Percentiles rank a stretch among this genome's conserved stretches.
These are phyloP conservation scores for Nigrograna mackinnonii DNA, from an alignment of 2,329 filamentous ascomycete species.

Conservation along the genomic window DNA sequence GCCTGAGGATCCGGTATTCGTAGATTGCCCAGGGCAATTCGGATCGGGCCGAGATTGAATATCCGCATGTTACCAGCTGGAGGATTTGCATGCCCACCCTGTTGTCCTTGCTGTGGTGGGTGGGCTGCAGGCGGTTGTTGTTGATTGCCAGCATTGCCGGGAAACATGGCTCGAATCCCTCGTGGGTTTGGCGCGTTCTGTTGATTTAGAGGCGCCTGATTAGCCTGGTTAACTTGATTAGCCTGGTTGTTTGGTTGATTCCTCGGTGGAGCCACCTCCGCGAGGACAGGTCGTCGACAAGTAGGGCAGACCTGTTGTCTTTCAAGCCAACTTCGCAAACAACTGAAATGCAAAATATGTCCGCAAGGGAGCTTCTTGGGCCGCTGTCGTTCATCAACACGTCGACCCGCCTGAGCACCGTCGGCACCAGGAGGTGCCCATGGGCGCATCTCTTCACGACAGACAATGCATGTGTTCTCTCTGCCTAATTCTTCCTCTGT, in stretches of 20 bases:
- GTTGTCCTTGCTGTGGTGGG: slow-evolving; percentile 17
- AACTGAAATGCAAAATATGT: slow-evolving; percentile 92
- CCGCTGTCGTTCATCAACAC: slow-evolving; percentile 77
- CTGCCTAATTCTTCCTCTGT: slow-evolving; percentile 80
- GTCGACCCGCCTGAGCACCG: slow-evolving; percentile 38
- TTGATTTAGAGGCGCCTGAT: slow-evolving; percentile 5
- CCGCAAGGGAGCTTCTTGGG: slow-evolving; percentile 97
- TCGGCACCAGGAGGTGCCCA: slow-evolving; percentile 63
- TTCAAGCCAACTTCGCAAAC: slow-evolving; percentile 95
- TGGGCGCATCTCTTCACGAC: slow-evolving; percentile 89
- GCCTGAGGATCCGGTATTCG: slow-evolving; percentile 30
- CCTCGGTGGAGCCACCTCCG: slow-evolving; percentile 26
- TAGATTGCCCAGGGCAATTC: slow-evolving; percentile 38
- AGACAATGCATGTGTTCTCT: slow-evolving; percentile 97
- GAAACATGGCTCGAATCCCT: slow-evolving; percentile 10
- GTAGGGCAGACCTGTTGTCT: slow-evolving; percentile 96
- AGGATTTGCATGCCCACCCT: slow-evolving; percentile 14
- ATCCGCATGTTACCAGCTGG: slow-evolving; percentile 37
- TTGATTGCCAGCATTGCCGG: slow-evolving; percentile 8
- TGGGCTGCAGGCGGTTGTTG: slow-evolving; percentile 13
- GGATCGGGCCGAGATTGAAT: slow-evolving; percentile 40
- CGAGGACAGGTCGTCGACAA: slow-evolving; percentile 80
- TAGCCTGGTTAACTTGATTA: slow-evolving; percentile 24
- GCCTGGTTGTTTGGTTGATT: slow-evolving; percentile 29
- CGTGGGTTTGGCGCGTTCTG: slow-evolving; percentile 1